phyloP scores from a whole-genome alignment of 2,329 filamentous ascomycete genomes.

The Penicillium sumatraense region DNA sequence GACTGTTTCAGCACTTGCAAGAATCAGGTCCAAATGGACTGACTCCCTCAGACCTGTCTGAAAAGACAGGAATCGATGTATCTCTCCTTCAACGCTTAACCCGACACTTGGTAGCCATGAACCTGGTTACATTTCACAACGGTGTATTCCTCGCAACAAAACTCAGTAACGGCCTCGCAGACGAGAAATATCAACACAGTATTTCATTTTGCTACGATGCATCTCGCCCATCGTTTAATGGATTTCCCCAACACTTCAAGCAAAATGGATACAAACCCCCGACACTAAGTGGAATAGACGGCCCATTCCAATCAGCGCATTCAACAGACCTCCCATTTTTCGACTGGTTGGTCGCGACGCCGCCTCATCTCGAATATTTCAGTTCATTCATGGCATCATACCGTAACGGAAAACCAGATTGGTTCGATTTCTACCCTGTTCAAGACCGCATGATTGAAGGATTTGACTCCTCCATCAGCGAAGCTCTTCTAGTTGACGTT shows the following conservation, averaged over 20 bases:
- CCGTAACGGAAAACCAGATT: constrained; percentile 42
- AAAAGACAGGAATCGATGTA: constrained; percentile 35
- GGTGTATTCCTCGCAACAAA: constrained; percentile 22
- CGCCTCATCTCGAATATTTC: constrained; percentile 40
- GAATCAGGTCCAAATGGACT: constrained; percentile 15
- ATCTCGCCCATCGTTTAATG: constrained; percentile 38
- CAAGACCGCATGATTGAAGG: constrained; percentile 22
- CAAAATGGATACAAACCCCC: constrained; percentile 35
- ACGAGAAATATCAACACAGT: constrained; percentile 41
- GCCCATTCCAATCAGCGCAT: constrained; percentile 45
- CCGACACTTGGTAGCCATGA: constrained; percentile 47
- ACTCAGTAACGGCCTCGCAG: constrained; percentile 40
- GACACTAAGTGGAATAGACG: constrained; percentile 27
- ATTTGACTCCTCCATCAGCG: constrained; percentile 15
- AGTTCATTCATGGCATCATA: constrained; percentile 46
- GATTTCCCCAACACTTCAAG: constrained; percentile 39
- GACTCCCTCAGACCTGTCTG: constrained; percentile 29
- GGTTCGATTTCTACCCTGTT: constrained; percentile 35
- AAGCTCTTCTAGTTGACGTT: constrained; percentile 28
- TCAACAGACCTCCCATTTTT: constrained; percentile 42
- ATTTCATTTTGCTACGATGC: constrained; percentile 46
- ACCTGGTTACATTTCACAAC: constrained; percentile 31
- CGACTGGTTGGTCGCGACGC: constrained; percentile 42
- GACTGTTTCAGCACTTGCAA: constrained; percentile 40
- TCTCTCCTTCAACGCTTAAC: constrained; percentile 36